Evolutionary conservation across 345 rosid genomes (phyloP), one percentile per base, ranked within the genome.

Genomic region (Luvunga scandens): DNA sequence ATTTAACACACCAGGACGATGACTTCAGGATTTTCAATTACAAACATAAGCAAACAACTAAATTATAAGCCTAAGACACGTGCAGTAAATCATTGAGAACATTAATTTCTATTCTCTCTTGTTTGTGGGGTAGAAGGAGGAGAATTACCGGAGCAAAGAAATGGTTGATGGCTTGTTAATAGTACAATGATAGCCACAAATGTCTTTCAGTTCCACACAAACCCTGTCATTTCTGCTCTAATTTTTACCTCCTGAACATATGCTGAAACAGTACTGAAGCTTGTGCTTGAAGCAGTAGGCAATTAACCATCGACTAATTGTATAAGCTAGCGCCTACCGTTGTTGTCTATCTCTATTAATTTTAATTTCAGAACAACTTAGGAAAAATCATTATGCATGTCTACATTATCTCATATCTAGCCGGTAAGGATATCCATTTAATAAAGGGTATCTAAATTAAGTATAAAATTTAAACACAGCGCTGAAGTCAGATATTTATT

Each of bases 31-130:
- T 38, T 19, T 0, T 83, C 33, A 12, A 81, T 75, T 14, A 71
- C 68, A 13, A 75, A 53, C 71, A 86, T 72, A 48, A 45, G 34
- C 0, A 25, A 53, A 7, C 73, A 48, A 18, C 82, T 24, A 13
- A 25, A 61, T 1, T 25, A 61, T 3, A 61, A 25, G 31, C 9
- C 28, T 2, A 25, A 61, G 65, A 61, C 65, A 61, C 50, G 50
- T 61, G 31, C 31, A 10, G 4, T 25, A 25, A 25, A 61, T 61
- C 66, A 14, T 25, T 25, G 18, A n/a, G 16, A 61, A 25, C 4
- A 12, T 61, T 25, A 14, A 7, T 9, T 63, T 14, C 0, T 19
- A 63, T 28, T 6, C 66, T 14, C 66, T 63, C 22, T 28, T 27
- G 66, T 63, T 14, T 28, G 8, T 28, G 36, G 36, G 18, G 10